Evolutionary conservation across 1,284 basidiomycete species (phyloP).

Genomic region (Cryptococcus sp.): DNA sequence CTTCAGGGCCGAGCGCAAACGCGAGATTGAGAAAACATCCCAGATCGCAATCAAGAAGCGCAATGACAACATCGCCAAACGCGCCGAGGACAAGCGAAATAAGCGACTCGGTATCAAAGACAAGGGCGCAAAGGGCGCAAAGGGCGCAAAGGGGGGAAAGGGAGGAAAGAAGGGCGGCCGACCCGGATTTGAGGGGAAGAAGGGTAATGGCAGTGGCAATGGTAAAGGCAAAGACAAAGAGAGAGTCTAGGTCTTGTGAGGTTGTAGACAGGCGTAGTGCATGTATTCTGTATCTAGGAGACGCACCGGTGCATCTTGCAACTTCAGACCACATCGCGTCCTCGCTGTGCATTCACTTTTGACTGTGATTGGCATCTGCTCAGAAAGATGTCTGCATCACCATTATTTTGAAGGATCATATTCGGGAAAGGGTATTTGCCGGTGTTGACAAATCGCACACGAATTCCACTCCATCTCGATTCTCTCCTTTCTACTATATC

Average conservation of each 20-base stretch:
- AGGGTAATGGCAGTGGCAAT: constrained; percentile 24
- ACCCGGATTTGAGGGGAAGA: constrained; percentile 46
- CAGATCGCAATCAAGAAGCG: constrained; percentile 84
- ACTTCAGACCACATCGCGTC: no score
- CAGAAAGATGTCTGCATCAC: no score
- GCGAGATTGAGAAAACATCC: constrained; percentile 69
- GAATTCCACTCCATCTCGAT: no score
- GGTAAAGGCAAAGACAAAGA: background rate
- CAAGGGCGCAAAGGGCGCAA: constrained; percentile 30
- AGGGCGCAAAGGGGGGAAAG: constrained; percentile 12
- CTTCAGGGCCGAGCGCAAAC: constrained; percentile 78
- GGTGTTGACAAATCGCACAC: no score
- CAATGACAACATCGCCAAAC: constrained; percentile 78
- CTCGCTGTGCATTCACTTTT: no score
- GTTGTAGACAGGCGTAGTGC: background rate
- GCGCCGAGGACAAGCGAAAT: constrained; percentile 74
- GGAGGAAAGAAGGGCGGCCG: constrained; percentile 20
- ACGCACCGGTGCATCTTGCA: background rate
- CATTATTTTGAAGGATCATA: no score
- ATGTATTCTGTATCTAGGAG: constrained; percentile 1
- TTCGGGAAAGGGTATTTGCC: no score
- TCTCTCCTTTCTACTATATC: no score
- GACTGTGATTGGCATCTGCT: no score
- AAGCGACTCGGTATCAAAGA: constrained; percentile 65
- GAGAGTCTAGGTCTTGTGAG: constrained; percentile 1